Conservation (phyloP, 306 rosid species). For the Quercus robur region DNA sequence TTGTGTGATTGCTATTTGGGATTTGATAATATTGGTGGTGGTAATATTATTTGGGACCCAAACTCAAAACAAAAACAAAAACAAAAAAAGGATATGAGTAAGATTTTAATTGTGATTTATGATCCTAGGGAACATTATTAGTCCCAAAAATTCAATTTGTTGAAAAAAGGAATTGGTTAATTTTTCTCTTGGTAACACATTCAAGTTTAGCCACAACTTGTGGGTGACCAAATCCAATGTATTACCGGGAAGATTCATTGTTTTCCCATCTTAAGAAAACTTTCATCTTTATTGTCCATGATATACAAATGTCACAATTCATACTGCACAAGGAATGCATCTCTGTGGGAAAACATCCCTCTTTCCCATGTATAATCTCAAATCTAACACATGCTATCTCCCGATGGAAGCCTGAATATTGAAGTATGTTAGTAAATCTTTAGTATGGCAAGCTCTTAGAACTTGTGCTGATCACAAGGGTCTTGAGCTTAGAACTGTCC, state of each 20-base stretch:
- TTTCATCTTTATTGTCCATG: not conserved
- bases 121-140: too few species aligned
- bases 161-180: too few species aligned
- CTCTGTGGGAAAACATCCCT: not conserved
- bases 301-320: conserved; percentile 9
- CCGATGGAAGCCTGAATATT: not conserved
- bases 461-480: conserved; percentile 81
- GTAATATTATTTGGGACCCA: too few species aligned
- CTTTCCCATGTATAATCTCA: not conserved
- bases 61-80: too few species aligned
- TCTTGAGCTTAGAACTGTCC: conserved; percentile 56
- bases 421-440: not conserved
- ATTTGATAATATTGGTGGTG: too few species aligned
- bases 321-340: conserved; percentile 25
- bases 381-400: not conserved
- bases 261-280: not conserved
- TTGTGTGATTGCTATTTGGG: too few species aligned
- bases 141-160: too few species aligned
- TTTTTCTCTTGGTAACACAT: not conserved
- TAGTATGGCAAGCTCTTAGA: conserved; percentile 90
- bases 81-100: too few species aligned
- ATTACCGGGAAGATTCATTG: not conserved
- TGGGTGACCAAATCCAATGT: not conserved
- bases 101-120: too few species aligned
- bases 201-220: not conserved